Base-by-base conservation (phyloP, 164 flowering plant genomes). In the Pachysandra terminalis region DNA sequence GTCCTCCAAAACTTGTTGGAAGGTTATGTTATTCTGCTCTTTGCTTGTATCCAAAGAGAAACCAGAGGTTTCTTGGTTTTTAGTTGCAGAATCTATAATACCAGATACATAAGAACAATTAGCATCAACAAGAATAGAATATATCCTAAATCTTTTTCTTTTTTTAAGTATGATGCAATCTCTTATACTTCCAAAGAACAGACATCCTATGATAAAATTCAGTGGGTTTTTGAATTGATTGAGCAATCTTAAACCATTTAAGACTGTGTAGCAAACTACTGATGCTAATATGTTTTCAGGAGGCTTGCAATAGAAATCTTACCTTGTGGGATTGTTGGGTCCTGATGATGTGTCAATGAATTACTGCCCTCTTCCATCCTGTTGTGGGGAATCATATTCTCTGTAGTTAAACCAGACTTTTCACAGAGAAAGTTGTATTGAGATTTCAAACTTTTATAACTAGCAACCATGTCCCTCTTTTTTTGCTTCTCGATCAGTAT, bases 381-480 rank as follows among this genome's bases (percentile, higher is more conserved):
- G 65, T 61, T 56, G 61, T 21, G 49, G 1, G 65, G 61, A 5
- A 68, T 64, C 77, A 63, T 75, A 63, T 74, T 78, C 25, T 89
- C 90, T 16, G 51, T 10, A 13, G 76, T 67, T 70, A 78, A 84
- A 63, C 87, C 86, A 66, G 12, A 28, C 82, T 84, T 87, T 40
- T 45, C 24, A 45, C 65, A 61, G 63, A 90, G 83, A 65, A 62
- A 88, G 45, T 74, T 81, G 78, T 86, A 75, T 61, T 89, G 89
- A 63, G 92, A 86, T 79, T 83, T 90, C 70, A 89, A 80, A 55
- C 64, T 84, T 71, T 85, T 90, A 63, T 77, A 86, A 10, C 74
- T 68, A 70, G 59, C 79, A 23, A 78, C 9, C 10, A 68, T 12
- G 27, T 78, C 81, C 40, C 59, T 76, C 61, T 27, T 71, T 75